phyloP scores from a whole-genome alignment of 805 yeast genomes.

The Sugiyamaella boreocaroliniensis region DNA sequence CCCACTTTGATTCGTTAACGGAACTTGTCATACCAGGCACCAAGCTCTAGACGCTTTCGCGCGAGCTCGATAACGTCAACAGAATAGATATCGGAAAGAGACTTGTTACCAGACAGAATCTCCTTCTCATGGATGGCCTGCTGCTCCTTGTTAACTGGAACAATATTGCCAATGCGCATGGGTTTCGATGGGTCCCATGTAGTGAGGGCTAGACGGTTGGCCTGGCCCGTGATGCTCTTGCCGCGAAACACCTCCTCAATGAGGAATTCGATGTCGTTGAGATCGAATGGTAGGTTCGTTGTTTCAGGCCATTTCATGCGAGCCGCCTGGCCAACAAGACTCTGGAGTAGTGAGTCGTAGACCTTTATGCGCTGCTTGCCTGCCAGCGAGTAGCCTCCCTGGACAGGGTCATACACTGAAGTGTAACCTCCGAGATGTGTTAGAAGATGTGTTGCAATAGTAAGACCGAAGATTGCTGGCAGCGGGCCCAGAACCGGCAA shows the following conservation, averaged over 20 bases:
- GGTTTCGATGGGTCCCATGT: conserved; percentile 74
- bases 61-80: conserved; percentile 52
- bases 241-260: conserved; percentile 92
- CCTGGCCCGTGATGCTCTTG: conserved; percentile 74
- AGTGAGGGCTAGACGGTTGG: conserved; percentile 72
- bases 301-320: conserved; percentile 61
- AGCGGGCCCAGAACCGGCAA: conserved; percentile 93
- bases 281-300: conserved; percentile 62
- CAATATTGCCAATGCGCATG: conserved; percentile 68
- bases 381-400: conserved; percentile 69
- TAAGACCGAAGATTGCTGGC: conserved; percentile 94
- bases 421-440: conserved; percentile 73
- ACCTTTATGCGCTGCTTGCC: conserved; percentile 74
- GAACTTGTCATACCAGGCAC: conserved; percentile 60
- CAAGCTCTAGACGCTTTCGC: conserved; percentile 63
- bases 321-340: conserved; percentile 80
- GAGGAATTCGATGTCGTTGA: conserved; percentile 70
- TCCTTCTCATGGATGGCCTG: conserved; percentile 71
- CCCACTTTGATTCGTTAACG: conserved; percentile 31
- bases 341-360: conserved; percentile 76
- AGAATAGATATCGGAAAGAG: conserved; percentile 56
- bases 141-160: conserved; percentile 83
- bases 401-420: conserved; percentile 31
- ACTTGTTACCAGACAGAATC: conserved; percentile 63
- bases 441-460: conserved; percentile 77